Conservation (phyloP, 345 rosid species). For the Arabidopsis suecica region DNA sequence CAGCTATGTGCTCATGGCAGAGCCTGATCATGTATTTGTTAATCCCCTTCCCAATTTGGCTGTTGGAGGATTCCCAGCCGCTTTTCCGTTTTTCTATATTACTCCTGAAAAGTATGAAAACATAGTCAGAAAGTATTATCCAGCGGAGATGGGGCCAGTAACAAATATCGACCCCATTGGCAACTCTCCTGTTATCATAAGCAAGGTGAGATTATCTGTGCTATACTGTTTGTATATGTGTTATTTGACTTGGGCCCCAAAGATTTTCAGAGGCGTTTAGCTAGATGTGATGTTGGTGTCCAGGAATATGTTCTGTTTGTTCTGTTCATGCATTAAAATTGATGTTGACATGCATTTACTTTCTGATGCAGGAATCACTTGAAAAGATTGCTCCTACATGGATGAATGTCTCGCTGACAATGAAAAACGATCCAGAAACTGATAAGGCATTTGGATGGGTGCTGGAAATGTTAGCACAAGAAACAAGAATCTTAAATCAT, state of each 20-base stretch:
- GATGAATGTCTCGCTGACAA: slow-evolving; percentile 91
- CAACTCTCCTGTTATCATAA: slow-evolving; percentile 86
- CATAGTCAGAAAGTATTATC: slow-evolving; percentile 71
- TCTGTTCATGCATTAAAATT: slow-evolving; percentile 2
- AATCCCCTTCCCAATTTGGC: slow-evolving; percentile 87
- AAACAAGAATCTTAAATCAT: slow-evolving; percentile 14
- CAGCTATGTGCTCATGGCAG: slow-evolving; percentile 93
- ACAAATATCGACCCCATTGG: slow-evolving; percentile 83
- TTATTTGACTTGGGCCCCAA: not conserved
- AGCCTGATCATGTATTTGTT: slow-evolving; percentile 89
- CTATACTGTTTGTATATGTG: not conserved
- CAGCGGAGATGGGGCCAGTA: slow-evolving; percentile 74
- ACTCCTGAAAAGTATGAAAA: slow-evolving; percentile 64
- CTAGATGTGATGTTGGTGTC: no score
- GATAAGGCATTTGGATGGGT: slow-evolving; percentile 99
- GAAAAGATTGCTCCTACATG: slow-evolving; percentile 95
- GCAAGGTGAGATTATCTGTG: slow-evolving; percentile 55
- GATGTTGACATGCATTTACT: slow-evolving; percentile 5
- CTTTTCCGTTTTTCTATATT: slow-evolving; percentile 90
- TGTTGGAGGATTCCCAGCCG: slow-evolving; percentile 71
- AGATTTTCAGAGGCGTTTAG: slow-evolving; percentile 12
- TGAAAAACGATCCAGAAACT: slow-evolving; percentile 95
- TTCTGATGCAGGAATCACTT: slow-evolving; percentile 60
- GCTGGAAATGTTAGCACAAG: slow-evolving; percentile 81
- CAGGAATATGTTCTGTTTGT: slow-evolving; percentile 2